phyloP scores from a whole-genome alignment of 2,329 filamentous ascomycete genomes.

The Claviceps purpurea region DNA sequence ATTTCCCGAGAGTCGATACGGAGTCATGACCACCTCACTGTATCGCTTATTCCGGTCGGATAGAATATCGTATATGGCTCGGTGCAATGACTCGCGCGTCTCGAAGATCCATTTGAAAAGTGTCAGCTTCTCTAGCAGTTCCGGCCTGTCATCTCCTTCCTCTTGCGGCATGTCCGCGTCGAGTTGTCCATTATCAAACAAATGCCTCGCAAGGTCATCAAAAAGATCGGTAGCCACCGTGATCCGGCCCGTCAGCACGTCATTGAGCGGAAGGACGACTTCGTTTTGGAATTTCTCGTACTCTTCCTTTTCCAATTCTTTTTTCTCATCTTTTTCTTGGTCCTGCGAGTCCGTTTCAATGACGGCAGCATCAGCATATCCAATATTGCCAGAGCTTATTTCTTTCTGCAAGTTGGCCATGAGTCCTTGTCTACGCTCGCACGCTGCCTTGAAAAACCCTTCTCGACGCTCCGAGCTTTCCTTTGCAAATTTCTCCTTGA shows the following conservation, averaged over 20 bases:
- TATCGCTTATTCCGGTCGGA: constrained; percentile 79
- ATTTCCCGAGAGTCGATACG: constrained; percentile 64
- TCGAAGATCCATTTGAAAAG: constrained; percentile 96
- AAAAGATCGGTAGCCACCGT: constrained; percentile 64
- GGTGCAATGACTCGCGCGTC: constrained; percentile 74
- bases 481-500: constrained; percentile 47
- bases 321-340: constrained; percentile 56
- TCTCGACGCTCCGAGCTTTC: constrained; percentile 46
- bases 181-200: constrained; percentile 53
- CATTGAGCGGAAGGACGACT: constrained; percentile 75
- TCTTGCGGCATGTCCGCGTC: constrained; percentile 76
- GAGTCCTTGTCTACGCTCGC: constrained; percentile 48
- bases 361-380: constrained; percentile 68
- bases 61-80: constrained; percentile 72
- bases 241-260: constrained; percentile 64
- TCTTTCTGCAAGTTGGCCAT: constrained; percentile 65
- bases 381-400: constrained; percentile 64
- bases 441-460: constrained; percentile 35
- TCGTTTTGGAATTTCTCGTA: constrained; percentile 75
- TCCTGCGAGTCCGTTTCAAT: constrained; percentile 63
- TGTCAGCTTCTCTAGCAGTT: constrained; percentile 86
- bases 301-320: constrained; percentile 61
- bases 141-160: constrained; percentile 88
- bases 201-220: constrained; percentile 54
- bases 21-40: constrained; percentile 66